These are phyloP conservation scores for Eucalyptus victrix DNA, from an alignment of 345 rosid genomes.

Conservation along the genomic window DNA sequence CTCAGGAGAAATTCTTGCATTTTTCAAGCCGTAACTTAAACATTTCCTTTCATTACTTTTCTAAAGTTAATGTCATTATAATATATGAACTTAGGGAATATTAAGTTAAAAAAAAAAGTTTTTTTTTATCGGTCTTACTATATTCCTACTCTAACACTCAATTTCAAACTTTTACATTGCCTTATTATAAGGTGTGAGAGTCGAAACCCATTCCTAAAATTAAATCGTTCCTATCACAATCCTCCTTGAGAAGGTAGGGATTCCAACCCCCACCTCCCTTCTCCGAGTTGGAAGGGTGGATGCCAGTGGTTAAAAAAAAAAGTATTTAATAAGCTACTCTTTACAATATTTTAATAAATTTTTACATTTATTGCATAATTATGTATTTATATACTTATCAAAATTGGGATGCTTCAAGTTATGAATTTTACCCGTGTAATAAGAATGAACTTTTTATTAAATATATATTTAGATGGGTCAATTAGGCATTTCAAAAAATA, in stretches of 20 bases:
- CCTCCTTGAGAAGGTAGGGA: no score
- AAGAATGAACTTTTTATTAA: neutral
- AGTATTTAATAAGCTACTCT: neutral
- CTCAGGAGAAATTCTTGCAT: neutral
- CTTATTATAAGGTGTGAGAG: no score
- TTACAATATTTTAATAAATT: neutral
- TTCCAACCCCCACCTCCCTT: no score
- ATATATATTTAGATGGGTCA: neutral
- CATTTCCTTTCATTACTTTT: neutral
- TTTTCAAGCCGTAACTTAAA: neutral
- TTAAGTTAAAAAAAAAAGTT: no score
- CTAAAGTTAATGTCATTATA: neutral
- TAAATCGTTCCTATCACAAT: no score
- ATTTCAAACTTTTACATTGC: no score
- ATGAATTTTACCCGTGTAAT: neutral
- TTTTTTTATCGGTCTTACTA: no score
- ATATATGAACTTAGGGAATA: no score
- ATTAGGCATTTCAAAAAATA: neutral
- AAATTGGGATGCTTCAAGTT: neutral
- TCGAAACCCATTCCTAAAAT: no score
- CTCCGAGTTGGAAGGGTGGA: no score
- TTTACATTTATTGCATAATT: neutral
- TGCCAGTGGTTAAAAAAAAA: no score
- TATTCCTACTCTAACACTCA: no score
- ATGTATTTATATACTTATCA: neutral